Evolutionary conservation across 192 early-diverging fungal genomes (phyloP), one percentile per base, ranked within the genome.

Genomic region (Kappamyces sp.): DNA sequence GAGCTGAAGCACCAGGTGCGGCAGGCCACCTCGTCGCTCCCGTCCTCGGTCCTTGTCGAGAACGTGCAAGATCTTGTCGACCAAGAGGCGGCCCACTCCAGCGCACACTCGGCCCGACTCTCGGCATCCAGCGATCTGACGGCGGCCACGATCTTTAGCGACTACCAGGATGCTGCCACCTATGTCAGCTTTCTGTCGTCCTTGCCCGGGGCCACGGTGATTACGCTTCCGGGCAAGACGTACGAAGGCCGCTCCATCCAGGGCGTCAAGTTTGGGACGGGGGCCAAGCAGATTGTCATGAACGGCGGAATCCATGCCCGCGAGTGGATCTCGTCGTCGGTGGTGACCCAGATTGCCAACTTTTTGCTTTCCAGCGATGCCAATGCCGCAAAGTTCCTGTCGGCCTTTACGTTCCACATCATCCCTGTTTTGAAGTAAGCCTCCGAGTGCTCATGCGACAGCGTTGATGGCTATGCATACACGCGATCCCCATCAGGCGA

Each of bases 241-340:
- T 75, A 62, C 59, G 58, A 38, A 8, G 66, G 66, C 4, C 23
- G 23, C 12, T 58, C 46, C 54, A 71, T 67, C 41, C 38, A 44
- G 31, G 73, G 53, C 1, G 62, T 66, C 40, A 47, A 40, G 23
- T 58, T 75, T 39, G 73, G 73, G 10, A 58, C 58, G 7, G 73
- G 73, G 5, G 13, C 62, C 6, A 43, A 62, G 31, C 40, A 42
- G 8, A 59, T 75, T 13, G 47, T 75, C n/a, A 42, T 63, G 36
- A 62, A 74, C 52, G 77, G 77, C 12, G 77, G 74, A 3, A 79
- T 80, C 47, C 83, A 85, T 46, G 80, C 83, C 10, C 64, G 83
- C 3, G 83, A 85, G 67, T 85, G 83, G 83, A 74, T 84, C 52
- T 61, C 70, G 8, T 74, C 71, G 5, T 62, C 79, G 58, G 74